Percentiles rank a stretch among this genome's conserved stretches.
Evolutionary conservation across 106 monocot genomes (phyloP).

Genomic region (Posidonia australis): DNA sequence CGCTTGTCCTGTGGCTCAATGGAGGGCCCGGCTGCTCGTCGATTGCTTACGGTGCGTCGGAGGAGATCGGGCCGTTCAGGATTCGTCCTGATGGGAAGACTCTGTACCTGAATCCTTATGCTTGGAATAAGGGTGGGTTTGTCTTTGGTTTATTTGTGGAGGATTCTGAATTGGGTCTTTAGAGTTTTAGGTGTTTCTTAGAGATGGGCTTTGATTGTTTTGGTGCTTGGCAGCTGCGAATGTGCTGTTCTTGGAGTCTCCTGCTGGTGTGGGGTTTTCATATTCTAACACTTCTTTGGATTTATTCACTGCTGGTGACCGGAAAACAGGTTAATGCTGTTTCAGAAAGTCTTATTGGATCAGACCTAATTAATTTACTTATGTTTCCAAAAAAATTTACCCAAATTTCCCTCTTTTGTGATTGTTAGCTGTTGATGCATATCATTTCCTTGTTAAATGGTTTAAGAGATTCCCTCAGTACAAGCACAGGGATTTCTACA

Average conservation of each 20-base stretch:
- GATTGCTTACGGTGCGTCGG: conserved; percentile 67
- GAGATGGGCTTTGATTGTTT: neutral
- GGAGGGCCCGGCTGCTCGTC: conserved; percentile 98
- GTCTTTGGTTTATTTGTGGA: neutral
- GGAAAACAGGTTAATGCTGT: conserved; percentile 36
- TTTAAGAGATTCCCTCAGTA: conserved; percentile 84
- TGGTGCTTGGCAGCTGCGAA: conserved; percentile 48
- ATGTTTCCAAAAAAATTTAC: neutral
- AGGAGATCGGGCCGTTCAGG: conserved; percentile 92
- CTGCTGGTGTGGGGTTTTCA: conserved; percentile 91
- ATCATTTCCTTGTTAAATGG: conserved; percentile 50
- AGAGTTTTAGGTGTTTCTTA: neutral
- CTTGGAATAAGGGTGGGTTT: conserved; percentile 77
- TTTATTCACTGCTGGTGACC: conserved; percentile 42
- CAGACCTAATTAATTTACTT: neutral
- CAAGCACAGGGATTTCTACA: conserved; percentile 79
- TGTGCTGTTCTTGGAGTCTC: conserved; percentile 84
- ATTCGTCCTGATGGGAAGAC: conserved; percentile 55
- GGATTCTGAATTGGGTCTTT: neutral
- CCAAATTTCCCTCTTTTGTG: neutral
- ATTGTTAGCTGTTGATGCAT: conserved; percentile 37
- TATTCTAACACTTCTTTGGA: conserved; percentile 75
- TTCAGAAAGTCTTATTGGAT: neutral
- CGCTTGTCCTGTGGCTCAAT: conserved; percentile 84
- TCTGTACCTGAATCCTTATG: conserved; percentile 48